Conservation (phyloP, 2,329 filamentous ascomycete species). For the Aureobasidium sp. region DNA sequence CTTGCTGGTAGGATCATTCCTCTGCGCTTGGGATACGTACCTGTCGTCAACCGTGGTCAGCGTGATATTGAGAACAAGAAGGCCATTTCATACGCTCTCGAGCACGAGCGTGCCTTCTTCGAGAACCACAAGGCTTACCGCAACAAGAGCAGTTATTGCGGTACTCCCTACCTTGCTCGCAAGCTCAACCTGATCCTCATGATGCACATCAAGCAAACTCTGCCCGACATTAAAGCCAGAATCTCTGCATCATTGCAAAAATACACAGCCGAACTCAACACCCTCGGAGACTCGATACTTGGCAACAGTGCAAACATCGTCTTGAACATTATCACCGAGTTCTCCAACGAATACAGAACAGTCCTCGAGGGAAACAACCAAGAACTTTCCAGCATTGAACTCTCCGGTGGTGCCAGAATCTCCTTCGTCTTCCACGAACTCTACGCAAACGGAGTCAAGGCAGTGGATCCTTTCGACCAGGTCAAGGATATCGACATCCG, state of each 20-base stretch:
- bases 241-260: slow-evolving; percentile 93
- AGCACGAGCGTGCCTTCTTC: slow-evolving; percentile 94
- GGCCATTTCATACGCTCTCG: slow-evolving; percentile 79
- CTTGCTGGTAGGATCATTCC: slow-evolving; percentile 95
- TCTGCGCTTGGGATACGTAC: slow-evolving; percentile 86
- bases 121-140: slow-evolving; percentile 97
- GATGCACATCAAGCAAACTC: slow-evolving; percentile 99
- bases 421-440: slow-evolving; percentile 99
- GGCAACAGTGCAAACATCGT: slow-evolving; percentile 96
- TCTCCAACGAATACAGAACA: slow-evolving; percentile 94
- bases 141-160: slow-evolving; percentile 98
- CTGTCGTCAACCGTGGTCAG: slow-evolving; percentile 95
- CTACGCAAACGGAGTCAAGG: slow-evolving; percentile 95
- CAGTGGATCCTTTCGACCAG: slow-evolving; percentile 92
- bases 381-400: slow-evolving; percentile 85
- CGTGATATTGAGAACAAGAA: slow-evolving; percentile 98
- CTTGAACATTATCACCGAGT: slow-evolving; percentile 97
- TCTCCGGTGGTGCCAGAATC: slow-evolving; percentile 95
- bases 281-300: slow-evolving; percentile 85
- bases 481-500: slow-evolving; percentile 98
- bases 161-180: slow-evolving; percentile 89
- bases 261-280: slow-evolving; percentile 71
- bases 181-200: slow-evolving; percentile 98
- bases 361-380: slow-evolving; percentile 95
- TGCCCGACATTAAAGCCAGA: slow-evolving; percentile 95